Percentiles rank a stretch among this genome's conserved stretches.
These are phyloP conservation scores for Zygosaccharomyces bisporus DNA, from an alignment of 805 yeast genomes.

Conservation along the genomic window DNA sequence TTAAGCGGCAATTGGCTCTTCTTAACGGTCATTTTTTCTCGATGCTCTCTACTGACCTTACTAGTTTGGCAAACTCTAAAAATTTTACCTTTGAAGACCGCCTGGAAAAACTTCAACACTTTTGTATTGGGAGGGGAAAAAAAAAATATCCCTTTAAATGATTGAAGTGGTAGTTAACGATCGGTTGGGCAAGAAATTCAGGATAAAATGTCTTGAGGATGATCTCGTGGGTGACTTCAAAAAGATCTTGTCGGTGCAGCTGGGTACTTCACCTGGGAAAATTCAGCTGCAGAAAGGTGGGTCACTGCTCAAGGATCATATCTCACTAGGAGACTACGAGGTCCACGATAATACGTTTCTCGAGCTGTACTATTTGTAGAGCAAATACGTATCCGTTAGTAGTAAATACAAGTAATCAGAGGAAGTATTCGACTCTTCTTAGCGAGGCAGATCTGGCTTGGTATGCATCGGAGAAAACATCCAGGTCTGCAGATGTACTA, in stretches of 20 bases:
- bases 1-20: constrained; percentile 16
- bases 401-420: constrained; percentile 14
- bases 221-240: constrained; percentile 91
- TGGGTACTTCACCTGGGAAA: constrained; percentile 64
- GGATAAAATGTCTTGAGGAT: constrained; percentile 80
- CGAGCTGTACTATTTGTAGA: constrained; percentile 71
- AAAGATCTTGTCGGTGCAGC: constrained; percentile 73
- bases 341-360: constrained; percentile 83
- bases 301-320: constrained; percentile 81
- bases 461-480: constrained; percentile 36
- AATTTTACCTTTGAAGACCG: no score
- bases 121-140: neutral
- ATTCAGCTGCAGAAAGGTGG: constrained; percentile 80
- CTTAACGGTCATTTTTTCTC: neutral
- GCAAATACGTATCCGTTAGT: constrained; percentile 29
- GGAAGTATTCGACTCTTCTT: constrained; percentile 36
- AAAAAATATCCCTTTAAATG: constrained; percentile 38
- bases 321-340: constrained; percentile 90
- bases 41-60: neutral
- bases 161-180: constrained; percentile 72
- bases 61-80: constrained; percentile 1
- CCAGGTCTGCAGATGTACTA: constrained; percentile 13
- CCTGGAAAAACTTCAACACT: constrained; percentile 3
- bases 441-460: constrained; percentile 34
- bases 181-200: constrained; percentile 79